Percentiles rank a stretch among this genome's conserved stretches.
Conservation (phyloP, 768 basidiomycete species). For the Trametes punicea region DNA sequence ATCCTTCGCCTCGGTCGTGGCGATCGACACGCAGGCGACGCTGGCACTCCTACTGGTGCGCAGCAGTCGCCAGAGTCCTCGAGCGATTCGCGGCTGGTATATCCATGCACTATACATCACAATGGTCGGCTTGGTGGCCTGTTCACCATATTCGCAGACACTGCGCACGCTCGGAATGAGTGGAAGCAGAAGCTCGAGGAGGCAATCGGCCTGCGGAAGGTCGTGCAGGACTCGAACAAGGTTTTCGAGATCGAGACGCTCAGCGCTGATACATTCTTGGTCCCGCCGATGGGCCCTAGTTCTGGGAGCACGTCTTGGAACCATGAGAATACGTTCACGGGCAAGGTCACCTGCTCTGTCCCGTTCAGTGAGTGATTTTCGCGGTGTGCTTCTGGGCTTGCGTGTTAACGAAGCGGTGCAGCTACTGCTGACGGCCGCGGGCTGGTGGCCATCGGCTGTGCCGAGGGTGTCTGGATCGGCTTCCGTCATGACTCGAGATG, state of each 20-base stretch:
- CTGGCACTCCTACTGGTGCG: slow-evolving; percentile 28
- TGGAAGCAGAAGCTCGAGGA: slow-evolving; percentile 92
- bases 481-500: slow-evolving; percentile 86
- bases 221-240: slow-evolving; percentile 91
- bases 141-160: slow-evolving; percentile 86
- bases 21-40: slow-evolving; percentile 29
- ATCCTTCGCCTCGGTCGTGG: slow-evolving; percentile 60
- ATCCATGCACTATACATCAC: slow-evolving; percentile 86
- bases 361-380: slow-evolving; percentile 67
- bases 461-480: slow-evolving; percentile 95
- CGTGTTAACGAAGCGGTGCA: too few relatives aligned
- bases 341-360: slow-evolving; percentile 92
- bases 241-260: slow-evolving; percentile 92
- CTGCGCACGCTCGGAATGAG: slow-evolving; percentile 65
- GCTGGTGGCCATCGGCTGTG: slow-evolving; percentile 90
- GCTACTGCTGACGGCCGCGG: slow-evolving; percentile 81
- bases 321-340: slow-evolving; percentile 68
- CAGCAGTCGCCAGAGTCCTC: slow-evolving; percentile 38
- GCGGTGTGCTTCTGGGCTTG: neutral
- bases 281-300: slow-evolving; percentile 59
- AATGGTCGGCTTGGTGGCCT: slow-evolving; percentile 85
- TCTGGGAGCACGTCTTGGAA: slow-evolving; percentile 50
- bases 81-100: slow-evolving; percentile 72
- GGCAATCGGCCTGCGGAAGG: slow-evolving; percentile 78
- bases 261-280: slow-evolving; percentile 83